Conservation (phyloP, 371 early-diverging fungal species). For the Mucor piriformis region DNA sequence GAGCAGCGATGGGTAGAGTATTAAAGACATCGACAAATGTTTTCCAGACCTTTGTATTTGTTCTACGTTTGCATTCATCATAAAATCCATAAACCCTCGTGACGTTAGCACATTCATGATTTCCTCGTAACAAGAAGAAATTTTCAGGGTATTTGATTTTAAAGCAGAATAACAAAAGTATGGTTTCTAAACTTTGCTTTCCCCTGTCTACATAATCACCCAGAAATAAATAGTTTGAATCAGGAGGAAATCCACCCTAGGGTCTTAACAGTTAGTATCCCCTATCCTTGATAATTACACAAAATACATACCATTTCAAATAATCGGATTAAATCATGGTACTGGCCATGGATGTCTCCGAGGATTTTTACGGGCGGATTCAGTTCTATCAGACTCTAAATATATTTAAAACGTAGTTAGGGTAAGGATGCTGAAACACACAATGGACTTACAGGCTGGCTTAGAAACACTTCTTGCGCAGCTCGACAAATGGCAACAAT, state of each 20-base stretch:
- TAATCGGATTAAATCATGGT: constrained; percentile 85
- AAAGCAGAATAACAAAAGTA: constrained; percentile 89
- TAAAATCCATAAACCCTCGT: constrained; percentile 98
- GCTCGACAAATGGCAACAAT: constrained; percentile 89
- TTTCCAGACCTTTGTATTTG: constrained; percentile 95
- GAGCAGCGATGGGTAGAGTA: constrained; percentile 94
- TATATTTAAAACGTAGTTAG: neutral
- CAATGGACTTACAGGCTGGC: constrained; percentile 71
- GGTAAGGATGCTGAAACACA: no score
- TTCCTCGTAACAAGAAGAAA: constrained; percentile 95
- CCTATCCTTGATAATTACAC: constrained; percentile 26
- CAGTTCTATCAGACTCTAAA: constrained; percentile 84
- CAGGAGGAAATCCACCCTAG: constrained; percentile 92
- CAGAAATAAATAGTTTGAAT: constrained; percentile 88
- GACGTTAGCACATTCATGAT: constrained; percentile 98
- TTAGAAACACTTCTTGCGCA: constrained; percentile 88
- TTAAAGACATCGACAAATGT: constrained; percentile 98
- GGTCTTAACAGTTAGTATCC: constrained; percentile 7
- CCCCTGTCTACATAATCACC: constrained; percentile 98
- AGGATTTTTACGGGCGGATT: constrained; percentile 94
- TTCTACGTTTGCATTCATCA: constrained; percentile 98
- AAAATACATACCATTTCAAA: constrained; percentile 90
- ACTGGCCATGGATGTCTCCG: constrained; percentile 98
- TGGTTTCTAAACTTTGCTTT: constrained; percentile 93
- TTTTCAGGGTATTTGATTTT: constrained; percentile 96